Evolutionary conservation across 225 moss, liverwort and hornwort species (phyloP).

Genomic region (Straminergon stramineum): DNA sequence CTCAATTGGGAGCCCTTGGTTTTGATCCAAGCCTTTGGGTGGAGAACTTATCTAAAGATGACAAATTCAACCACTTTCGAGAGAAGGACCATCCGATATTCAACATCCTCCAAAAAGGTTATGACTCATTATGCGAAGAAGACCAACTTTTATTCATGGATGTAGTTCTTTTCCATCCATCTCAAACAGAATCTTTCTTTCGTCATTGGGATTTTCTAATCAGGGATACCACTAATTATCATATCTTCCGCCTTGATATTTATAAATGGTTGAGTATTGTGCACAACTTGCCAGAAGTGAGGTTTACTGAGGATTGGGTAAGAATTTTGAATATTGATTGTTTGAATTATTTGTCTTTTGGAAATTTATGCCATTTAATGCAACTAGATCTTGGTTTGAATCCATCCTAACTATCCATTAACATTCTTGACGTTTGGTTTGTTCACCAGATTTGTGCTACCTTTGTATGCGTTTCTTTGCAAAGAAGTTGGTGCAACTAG

Average conservation of each 20-base stretch:
- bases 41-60: not conserved
- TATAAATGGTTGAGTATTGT: not conserved
- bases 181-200: too few species aligned
- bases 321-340: not conserved
- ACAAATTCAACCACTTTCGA: not conserved
- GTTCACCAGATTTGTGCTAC: not conserved
- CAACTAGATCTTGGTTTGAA: not conserved
- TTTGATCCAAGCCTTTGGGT: not conserved
- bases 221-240: too few species aligned
- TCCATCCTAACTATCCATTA: not conserved
- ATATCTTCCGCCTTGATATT: not conserved
- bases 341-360: not conserved
- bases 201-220: not conserved
- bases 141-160: constrained; percentile 13
- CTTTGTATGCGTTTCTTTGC: not conserved
- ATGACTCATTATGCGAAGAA: not conserved
- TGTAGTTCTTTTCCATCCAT: not conserved
- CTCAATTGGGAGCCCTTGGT: not conserved
- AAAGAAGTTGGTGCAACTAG: not conserved
- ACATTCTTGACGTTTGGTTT: not conserved
- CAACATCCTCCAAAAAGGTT: not conserved
- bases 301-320: not conserved
- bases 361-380: not conserved
- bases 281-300: not conserved
- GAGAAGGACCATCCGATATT: not conserved